A percentile compares a stretch with the other conserved stretches of the same genome.
phyloP scores from a whole-genome alignment of 352 stramenopile species.

The Blastocystis sp. region DNA sequence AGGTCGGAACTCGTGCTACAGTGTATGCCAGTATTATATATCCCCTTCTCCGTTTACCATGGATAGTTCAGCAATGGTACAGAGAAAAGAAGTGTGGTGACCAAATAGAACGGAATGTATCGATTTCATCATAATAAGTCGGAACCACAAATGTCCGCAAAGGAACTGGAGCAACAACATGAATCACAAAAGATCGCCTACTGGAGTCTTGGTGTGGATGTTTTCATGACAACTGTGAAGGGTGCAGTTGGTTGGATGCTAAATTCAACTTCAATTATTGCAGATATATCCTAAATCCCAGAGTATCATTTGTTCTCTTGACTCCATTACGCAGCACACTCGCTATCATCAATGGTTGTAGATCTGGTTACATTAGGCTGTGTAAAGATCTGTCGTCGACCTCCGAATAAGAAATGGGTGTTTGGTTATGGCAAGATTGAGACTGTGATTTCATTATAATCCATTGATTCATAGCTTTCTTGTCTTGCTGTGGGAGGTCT shows the following conservation, averaged over 20 bases:
- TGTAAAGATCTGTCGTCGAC: slow-evolving; percentile 23
- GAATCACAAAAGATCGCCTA: slow-evolving; percentile 66
- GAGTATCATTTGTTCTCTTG: neutral
- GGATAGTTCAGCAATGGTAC: slow-evolving; percentile 15
- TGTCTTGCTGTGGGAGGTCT: slow-evolving; percentile 37
- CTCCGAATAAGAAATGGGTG: slow-evolving; percentile 40
- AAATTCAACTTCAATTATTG: slow-evolving; percentile 64
- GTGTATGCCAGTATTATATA: neutral
- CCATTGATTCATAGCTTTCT: slow-evolving; percentile 22
- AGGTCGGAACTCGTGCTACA: neutral
- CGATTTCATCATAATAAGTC: slow-evolving; percentile 5
- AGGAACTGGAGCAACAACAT: slow-evolving; percentile 34
- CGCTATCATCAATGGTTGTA: slow-evolving; percentile 23
- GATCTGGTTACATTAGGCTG: slow-evolving; percentile 39
- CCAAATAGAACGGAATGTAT: neutral
- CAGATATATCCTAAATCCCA: slow-evolving; percentile 33
- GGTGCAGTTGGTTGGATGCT: slow-evolving; percentile 47
- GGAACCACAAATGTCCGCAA: neutral
- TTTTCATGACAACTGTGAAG: slow-evolving; percentile 65
- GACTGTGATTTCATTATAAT: neutral
- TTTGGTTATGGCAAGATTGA: slow-evolving; percentile 65
- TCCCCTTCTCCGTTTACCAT: neutral
- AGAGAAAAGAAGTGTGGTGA: neutral
- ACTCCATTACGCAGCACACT: slow-evolving; percentile 26
- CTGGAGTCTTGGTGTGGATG: slow-evolving; percentile 48